Conservation (phyloP, 2,329 filamentous ascomycete species). For the Fusarium sp. region DNA sequence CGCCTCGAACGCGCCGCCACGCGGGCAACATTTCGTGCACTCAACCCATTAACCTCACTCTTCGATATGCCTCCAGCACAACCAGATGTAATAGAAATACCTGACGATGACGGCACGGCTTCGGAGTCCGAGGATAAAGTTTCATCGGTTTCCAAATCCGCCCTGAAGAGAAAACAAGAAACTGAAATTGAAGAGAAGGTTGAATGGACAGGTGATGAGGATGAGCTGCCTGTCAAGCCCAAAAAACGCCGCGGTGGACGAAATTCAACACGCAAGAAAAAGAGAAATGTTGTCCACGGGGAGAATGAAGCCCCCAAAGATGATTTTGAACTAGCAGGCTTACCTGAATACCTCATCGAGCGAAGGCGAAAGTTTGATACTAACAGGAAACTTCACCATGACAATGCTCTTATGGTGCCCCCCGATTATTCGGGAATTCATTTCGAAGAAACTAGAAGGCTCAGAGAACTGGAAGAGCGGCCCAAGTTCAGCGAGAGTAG, state of each 20-base stretch:
- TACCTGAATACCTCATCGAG: slow-evolving; percentile 76
- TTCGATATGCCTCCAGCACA: slow-evolving; percentile 30
- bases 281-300: slow-evolving; percentile 45
- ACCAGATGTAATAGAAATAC: slow-evolving; percentile 47
- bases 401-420: slow-evolving; percentile 79
- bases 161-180: slow-evolving; percentile 56
- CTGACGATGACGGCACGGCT: slow-evolving; percentile 42
- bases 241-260: slow-evolving; percentile 55
- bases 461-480: slow-evolving; percentile 68
- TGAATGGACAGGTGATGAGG: slow-evolving; percentile 71
- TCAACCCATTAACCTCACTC: slow-evolving; percentile 2
- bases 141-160: slow-evolving; percentile 15
- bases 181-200: slow-evolving; percentile 59
- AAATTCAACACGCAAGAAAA: slow-evolving; percentile 50
- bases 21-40: slow-evolving; percentile 22
- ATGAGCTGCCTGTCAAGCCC: slow-evolving; percentile 69
- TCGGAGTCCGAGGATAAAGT: slow-evolving; percentile 40
- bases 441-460: slow-evolving; percentile 66
- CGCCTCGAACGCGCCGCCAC: slow-evolving; percentile 26
- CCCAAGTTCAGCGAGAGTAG: slow-evolving; percentile 72
- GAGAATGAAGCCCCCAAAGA: slow-evolving; percentile 56
- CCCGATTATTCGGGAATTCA: slow-evolving; percentile 81
- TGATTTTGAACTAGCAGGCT: slow-evolving; percentile 58
- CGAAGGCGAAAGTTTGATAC: slow-evolving; percentile 79
- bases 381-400: slow-evolving; percentile 69